Conservation (phyloP, 257 asterid species). For the Agastache rugosa region DNA sequence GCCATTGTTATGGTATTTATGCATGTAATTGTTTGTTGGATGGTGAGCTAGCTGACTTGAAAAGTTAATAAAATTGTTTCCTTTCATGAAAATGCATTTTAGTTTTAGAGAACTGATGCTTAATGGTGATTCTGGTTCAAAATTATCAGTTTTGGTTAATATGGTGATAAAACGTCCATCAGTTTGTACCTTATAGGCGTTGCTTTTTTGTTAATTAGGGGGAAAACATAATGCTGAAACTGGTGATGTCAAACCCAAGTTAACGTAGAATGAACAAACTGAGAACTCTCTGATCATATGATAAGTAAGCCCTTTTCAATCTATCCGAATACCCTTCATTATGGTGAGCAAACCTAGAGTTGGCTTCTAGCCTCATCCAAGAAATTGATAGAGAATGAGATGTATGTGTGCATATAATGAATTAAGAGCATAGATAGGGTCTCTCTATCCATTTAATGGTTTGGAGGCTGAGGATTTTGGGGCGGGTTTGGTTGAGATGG, state of each 20-base stretch:
- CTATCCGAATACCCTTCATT: background rate
- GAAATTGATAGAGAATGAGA: constrained; percentile 3
- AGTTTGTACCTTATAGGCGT: too few species aligned
- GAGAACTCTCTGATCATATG: background rate
- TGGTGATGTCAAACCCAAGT: constrained; percentile 6
- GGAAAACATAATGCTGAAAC: background rate
- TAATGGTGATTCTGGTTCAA: background rate
- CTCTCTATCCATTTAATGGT: background rate
- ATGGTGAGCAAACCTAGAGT: constrained; percentile 18
- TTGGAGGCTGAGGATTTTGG: background rate
- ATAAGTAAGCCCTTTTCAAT: background rate
- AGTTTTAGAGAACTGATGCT: background rate
- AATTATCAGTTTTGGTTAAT: background rate
- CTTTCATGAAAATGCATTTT: background rate
- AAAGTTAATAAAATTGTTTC: too few species aligned
- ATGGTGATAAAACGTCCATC: too few species aligned
- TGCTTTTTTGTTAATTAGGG: background rate
- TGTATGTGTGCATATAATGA: background rate
- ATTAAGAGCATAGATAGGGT: too few species aligned
- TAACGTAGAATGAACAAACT: background rate
- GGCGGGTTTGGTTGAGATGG: background rate
- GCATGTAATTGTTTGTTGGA: constrained; percentile 28
- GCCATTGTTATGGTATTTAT: constrained; percentile 1
- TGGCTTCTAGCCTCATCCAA: background rate
- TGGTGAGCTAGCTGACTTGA: background rate